Evolutionary conservation across 352 stramenopile genomes (phyloP).

Genomic region (Peronospora destructor): DNA sequence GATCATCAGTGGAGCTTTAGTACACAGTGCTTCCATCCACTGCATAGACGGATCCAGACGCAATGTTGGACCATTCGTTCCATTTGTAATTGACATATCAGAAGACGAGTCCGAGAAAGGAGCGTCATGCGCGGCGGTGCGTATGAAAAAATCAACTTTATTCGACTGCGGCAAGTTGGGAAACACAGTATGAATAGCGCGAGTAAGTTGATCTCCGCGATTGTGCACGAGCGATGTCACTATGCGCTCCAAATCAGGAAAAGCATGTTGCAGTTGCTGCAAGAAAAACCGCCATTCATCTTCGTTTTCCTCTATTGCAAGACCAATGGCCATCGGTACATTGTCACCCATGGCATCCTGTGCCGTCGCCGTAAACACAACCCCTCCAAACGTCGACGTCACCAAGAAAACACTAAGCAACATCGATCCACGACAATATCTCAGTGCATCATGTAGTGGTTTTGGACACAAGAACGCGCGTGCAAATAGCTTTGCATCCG

Average conservation of each 20-base stretch:
- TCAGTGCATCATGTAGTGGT: constrained; percentile 44
- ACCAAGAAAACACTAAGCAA: constrained; percentile 65
- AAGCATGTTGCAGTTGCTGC: constrained; percentile 43
- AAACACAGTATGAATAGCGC: constrained; percentile 37
- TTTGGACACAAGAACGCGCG: constrained; percentile 66
- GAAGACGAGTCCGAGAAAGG: constrained; percentile 1
- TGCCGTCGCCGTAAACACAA: constrained; percentile 61
- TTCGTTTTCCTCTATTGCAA: constrained; percentile 48
- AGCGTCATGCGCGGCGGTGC: constrained; percentile 6
- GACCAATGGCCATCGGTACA: constrained; percentile 53
- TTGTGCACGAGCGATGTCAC: constrained; percentile 63
- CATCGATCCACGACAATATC: constrained; percentile 53
- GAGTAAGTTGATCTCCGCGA: constrained; percentile 45
- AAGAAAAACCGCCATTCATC: constrained; percentile 65
- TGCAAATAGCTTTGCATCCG: constrained; percentile 40
- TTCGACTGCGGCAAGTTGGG: constrained; percentile 52
- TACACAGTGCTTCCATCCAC: constrained; percentile 59
- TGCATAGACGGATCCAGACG: constrained; percentile 37
- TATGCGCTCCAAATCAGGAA: constrained; percentile 45
- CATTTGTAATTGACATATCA: neutral
- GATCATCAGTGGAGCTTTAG: constrained; percentile 71
- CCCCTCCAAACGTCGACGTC: constrained; percentile 56
- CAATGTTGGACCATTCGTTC: constrained; percentile 10
- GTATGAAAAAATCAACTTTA: constrained; percentile 52
- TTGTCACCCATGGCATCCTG: constrained; percentile 77